Evolutionary conservation across 129 eudicot genomes (phyloP).

Genomic region (Rutidosis leptorrhynchoides): DNA sequence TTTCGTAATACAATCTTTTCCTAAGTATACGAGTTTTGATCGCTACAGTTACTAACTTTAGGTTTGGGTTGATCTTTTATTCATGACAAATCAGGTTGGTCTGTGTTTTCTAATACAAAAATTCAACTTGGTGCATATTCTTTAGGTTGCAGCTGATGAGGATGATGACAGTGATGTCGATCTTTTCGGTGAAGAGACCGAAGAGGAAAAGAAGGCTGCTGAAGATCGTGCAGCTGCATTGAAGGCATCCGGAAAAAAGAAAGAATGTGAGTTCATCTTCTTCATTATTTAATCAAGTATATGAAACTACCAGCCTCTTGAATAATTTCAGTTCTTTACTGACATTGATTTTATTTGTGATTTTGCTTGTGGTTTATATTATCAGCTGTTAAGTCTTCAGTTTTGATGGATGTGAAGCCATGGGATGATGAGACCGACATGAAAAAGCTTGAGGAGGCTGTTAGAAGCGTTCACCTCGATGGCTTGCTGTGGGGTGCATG

Average conservation of each 20-base stretch:
- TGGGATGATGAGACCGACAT: constrained; percentile 42
- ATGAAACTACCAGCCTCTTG: not conserved
- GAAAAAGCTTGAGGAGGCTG: constrained; percentile 39
- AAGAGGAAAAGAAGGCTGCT: constrained; percentile 97
- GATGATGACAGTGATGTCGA: constrained; percentile 87
- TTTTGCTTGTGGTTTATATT: constrained; percentile 6
- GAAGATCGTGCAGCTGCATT: constrained; percentile 76
- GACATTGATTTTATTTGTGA: constrained; percentile 2
- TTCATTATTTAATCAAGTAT: not conserved
- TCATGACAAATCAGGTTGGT: too few relatives aligned
- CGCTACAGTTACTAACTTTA: too few relatives aligned
- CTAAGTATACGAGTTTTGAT: too few relatives aligned
- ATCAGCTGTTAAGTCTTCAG: constrained; percentile 70
- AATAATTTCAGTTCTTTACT: too few relatives aligned
- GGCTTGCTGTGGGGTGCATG: constrained; percentile 44
- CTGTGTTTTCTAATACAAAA: not conserved
- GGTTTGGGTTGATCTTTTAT: too few relatives aligned
- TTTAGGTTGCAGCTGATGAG: constrained; percentile 70
- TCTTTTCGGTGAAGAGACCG: constrained; percentile 94
- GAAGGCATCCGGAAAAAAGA: constrained; percentile 85
- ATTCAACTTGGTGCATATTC: not conserved
- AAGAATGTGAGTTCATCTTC: constrained; percentile 59
- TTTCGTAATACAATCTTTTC: too few relatives aligned
- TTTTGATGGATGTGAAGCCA: constrained; percentile 33
- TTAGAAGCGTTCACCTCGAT: constrained; percentile 35